Percentiles rank a stretch among this genome's conserved stretches.
These are phyloP conservation scores for Hippophae rhamnoides DNA, from an alignment of 306 rosid genomes.

Conservation along the genomic window DNA sequence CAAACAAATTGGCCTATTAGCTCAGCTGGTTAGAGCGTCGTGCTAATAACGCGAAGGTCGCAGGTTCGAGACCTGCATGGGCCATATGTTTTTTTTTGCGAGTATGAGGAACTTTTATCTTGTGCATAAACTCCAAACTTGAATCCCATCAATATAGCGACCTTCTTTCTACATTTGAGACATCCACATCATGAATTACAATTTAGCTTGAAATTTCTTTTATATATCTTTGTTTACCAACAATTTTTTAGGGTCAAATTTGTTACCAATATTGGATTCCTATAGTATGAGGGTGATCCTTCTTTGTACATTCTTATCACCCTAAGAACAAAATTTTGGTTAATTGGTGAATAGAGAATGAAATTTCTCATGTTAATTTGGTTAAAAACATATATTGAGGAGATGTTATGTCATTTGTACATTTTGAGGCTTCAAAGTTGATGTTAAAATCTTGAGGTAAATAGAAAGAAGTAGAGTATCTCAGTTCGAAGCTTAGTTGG, in stretches of 20 bases:
- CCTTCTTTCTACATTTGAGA: slow-evolving; percentile 28
- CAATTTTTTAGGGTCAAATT: too few species aligned
- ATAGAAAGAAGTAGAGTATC: slow-evolving; percentile 6
- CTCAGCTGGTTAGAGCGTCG: too few species aligned
- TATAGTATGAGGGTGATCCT: slow-evolving; percentile 28
- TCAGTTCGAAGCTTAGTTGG: slow-evolving; percentile 11
- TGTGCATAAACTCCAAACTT: slow-evolving; percentile 38
- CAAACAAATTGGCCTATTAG: too few species aligned
- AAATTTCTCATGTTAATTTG: too few species aligned
- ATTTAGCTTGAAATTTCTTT: slow-evolving; percentile 35
- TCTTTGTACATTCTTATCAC: slow-evolving; percentile 27
- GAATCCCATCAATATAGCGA: slow-evolving; percentile 32
- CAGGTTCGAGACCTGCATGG: too few species aligned
- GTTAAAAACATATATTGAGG: too few species aligned
- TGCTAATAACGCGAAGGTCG: too few species aligned
- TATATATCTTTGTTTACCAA: slow-evolving; percentile 14
- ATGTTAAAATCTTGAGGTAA: background rate
- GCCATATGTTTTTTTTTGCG: slow-evolving; percentile 8
- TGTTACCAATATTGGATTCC: slow-evolving; percentile 8
- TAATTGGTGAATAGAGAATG: too few species aligned
- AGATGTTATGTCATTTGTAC: background rate
- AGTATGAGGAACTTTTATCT: slow-evolving; percentile 26
- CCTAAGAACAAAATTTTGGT: slow-evolving; percentile 6
- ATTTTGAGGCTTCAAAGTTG: background rate
- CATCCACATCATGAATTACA: slow-evolving; percentile 36